Base-by-base conservation (phyloP, 495 filamentous ascomycete species). In the Hypoxylon fuscum region DNA sequence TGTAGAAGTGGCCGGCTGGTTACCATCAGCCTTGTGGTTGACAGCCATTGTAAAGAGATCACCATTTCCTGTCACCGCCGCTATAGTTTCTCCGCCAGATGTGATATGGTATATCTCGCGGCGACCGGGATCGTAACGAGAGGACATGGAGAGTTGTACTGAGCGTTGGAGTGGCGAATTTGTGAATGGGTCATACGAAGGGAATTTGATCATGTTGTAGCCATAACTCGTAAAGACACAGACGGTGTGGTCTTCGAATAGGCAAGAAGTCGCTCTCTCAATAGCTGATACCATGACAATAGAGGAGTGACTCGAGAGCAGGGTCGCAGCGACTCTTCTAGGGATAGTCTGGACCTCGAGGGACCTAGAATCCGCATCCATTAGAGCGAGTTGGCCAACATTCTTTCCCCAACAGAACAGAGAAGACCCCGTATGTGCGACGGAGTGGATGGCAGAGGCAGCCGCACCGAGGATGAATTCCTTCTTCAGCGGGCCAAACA, bases 371-470 rank as follows among this genome's bases (percentile, higher is more conserved):
- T 98, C 94, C 10, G 95, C 93, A 70, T 97, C 96, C 68, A 97
- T 89, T 38, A 98, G 79, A 3, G 95, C 96, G 42, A 98, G 83
- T 65, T 98, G 95, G 18, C 95, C 95, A 62, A 96, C 86, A 63
- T 98, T 98, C 73, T 95, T 96, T 15, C 95, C 95, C 80, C 96
- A 98, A 3, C 91, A 96, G 70, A 90, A 98, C 4, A 98, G 77
- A 18, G 92, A 91, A 2, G 86, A 82, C 1, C 80, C 78, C 3
- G 91, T 97, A 66, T 95, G 90, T 3, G 91, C 92, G 7, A 95
- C 93, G 0, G 92, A 97, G 72, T 98, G 95, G 14, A 96, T 87
- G 0, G 91, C 81, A 6, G 93, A 97, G n/a, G 93, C 94, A 2
- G 95, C 92, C 42, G 88, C 86, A 8, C 96, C 96, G 23, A 90